Evolutionary conservation across 2,329 filamentous ascomycete species (phyloP).

Genomic region (Leptoxyphium fumago): DNA sequence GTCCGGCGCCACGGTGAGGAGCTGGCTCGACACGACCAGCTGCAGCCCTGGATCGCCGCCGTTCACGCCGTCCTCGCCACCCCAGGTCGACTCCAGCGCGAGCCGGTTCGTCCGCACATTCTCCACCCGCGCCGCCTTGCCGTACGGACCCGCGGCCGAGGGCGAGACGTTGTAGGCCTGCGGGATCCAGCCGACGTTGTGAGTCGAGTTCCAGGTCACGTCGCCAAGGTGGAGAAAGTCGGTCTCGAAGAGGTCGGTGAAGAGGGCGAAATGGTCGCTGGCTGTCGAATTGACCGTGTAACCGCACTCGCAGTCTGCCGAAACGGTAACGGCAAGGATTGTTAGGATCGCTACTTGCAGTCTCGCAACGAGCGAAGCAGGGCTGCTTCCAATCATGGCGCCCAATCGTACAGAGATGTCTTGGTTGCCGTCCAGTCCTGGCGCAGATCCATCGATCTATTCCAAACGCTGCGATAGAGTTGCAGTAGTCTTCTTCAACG

Average conservation of each 20-base stretch:
- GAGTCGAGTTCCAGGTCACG: conserved; percentile 7
- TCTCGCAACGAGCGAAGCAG: background rate
- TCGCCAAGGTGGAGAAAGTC: conserved; percentile 48
- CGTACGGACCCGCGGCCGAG: conserved; percentile 48
- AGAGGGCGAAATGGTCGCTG: conserved; percentile 32
- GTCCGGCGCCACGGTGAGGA: conserved; percentile 3
- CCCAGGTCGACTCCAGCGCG: conserved; percentile 26
- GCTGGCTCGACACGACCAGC: conserved; percentile 37
- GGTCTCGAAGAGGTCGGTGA: conserved; percentile 56
- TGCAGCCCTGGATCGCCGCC: conserved; percentile 39
- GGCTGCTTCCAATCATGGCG: background rate
- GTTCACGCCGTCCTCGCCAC: conserved; percentile 26
- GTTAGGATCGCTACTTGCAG: conserved; percentile 3
- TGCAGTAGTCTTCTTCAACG: too few relatives aligned
- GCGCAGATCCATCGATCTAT: too few relatives aligned
- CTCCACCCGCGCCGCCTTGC: conserved; percentile 43
- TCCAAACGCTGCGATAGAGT: too few relatives aligned
- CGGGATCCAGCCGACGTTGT: conserved; percentile 46
- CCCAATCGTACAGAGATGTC: background rate
- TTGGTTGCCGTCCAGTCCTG: too few relatives aligned
- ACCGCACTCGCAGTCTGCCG: conserved; percentile 54
- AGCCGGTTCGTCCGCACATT: conserved; percentile 45
- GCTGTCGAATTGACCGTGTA: conserved; percentile 43
- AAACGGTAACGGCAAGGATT: conserved; percentile 6
- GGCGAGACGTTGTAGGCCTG: conserved; percentile 53